phyloP scores from a whole-genome alignment of 495 filamentous ascomycete species.

The Mytilinidion resinicola region DNA sequence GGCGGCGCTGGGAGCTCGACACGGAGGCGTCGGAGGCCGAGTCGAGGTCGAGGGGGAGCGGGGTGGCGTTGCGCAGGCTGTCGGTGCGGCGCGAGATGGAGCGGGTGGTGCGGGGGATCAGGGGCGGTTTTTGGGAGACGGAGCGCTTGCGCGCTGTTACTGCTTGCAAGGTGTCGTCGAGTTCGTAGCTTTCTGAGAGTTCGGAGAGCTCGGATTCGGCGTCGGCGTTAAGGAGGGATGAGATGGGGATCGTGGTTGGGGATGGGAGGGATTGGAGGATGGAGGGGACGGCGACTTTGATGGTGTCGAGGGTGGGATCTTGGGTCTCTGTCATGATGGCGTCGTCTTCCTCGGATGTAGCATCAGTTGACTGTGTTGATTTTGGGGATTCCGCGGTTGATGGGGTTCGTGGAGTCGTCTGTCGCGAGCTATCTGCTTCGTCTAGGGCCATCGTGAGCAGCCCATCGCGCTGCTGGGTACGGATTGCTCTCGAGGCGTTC shows the following conservation, averaged over 20 bases:
- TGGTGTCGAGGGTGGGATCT: slow-evolving; percentile 1
- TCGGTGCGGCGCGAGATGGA: slow-evolving; percentile 8
- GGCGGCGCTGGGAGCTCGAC: slow-evolving; percentile 24
- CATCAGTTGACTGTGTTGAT: slow-evolving; percentile 20
- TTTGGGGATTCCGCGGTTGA: slow-evolving; percentile 8
- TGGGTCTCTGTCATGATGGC: background rate
- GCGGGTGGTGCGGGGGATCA: slow-evolving; percentile 15
- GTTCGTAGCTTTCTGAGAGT: slow-evolving; percentile 11
- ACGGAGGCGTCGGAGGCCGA: slow-evolving; percentile 26
- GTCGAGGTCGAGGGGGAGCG: slow-evolving; percentile 39
- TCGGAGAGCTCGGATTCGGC: slow-evolving; percentile 21
- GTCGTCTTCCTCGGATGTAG: slow-evolving; percentile 23
- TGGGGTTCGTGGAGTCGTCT: slow-evolving; percentile 13
- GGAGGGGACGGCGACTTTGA: background rate
- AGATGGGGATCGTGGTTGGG: background rate
- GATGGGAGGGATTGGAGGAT: background rate
- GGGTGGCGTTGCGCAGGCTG: slow-evolving; percentile 20
- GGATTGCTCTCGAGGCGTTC: slow-evolving; percentile 10
- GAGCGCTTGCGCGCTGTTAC: slow-evolving; percentile 18
- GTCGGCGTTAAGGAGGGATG: slow-evolving; percentile 12
- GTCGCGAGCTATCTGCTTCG: slow-evolving; percentile 9
- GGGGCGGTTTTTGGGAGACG: background rate
- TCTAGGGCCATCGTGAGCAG: slow-evolving; percentile 16
- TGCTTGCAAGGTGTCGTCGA: slow-evolving; percentile 14
- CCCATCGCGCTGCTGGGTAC: slow-evolving; percentile 21